A percentile compares a stretch with the other conserved stretches of the same genome.
Conservation (phyloP, 768 basidiomycete genomes). For the Sistotremastrum niveocremeum region DNA sequence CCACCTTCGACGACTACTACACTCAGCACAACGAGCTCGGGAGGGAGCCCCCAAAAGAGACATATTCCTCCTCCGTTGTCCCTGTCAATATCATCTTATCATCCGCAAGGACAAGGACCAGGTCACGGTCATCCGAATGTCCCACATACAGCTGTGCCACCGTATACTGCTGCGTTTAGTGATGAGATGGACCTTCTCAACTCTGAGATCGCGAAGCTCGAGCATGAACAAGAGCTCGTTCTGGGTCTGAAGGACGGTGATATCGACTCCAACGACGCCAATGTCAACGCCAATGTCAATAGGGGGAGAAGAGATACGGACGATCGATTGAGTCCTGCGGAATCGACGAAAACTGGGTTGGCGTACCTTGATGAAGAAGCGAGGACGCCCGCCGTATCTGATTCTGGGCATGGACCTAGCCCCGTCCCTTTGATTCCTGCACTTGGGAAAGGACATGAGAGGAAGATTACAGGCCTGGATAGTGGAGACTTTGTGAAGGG, state of each 20-base stretch:
- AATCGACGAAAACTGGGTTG: no score
- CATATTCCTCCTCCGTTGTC: conserved; percentile 40
- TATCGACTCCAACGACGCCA: not conserved
- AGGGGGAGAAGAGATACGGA: no score
- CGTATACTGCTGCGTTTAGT: not conserved
- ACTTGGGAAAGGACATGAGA: no score
- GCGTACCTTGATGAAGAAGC: no score
- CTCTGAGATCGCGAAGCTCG: not conserved
- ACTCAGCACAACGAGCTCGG: conserved; percentile 11
- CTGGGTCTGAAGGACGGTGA: not conserved
- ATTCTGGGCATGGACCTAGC: no score
- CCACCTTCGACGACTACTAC: conserved; percentile 24
- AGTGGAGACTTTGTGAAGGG: no score
- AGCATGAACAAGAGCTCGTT: not conserved
- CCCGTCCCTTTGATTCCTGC: no score
- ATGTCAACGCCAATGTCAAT: no score
- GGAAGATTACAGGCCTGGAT: no score
- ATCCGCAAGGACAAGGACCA: not conserved
- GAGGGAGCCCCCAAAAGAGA: conserved; percentile 19
- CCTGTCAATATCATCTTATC: not conserved
- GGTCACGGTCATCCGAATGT: conserved; percentile 1
- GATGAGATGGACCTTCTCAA: not conserved
- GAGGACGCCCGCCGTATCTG: no score
- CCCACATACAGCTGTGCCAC: conserved; percentile 1
- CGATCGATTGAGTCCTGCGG: no score